Evolutionary conservation across 1,284 basidiomycete genomes (phyloP).

Genomic region (Neonothopanus nambi): DNA sequence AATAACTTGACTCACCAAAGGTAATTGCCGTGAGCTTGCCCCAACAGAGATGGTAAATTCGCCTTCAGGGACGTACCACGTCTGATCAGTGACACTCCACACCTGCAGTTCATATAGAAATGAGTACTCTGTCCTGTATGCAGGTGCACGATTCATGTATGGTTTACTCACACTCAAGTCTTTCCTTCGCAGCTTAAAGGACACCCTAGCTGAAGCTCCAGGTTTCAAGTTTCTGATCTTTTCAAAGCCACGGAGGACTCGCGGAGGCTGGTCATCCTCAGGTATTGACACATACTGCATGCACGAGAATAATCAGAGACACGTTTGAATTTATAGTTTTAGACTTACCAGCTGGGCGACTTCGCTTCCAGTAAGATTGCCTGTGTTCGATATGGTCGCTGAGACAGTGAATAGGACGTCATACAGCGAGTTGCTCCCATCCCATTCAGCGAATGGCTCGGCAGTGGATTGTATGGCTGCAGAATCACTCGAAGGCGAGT

Average conservation of each 20-base stretch:
- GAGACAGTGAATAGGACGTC: conserved; percentile 9
- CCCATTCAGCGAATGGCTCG: conserved; percentile 1
- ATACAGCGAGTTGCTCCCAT: conserved; percentile 11
- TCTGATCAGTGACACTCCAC: conserved; percentile 6
- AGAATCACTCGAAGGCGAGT: neutral
- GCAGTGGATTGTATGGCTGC: conserved; percentile 1
- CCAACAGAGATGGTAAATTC: neutral
- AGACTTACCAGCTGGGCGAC: conserved; percentile 9
- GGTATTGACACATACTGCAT: conserved; percentile 10
- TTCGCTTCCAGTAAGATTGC: conserved; percentile 11
- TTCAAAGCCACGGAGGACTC: conserved; percentile 5
- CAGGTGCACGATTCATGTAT: no score
- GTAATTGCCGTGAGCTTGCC: neutral
- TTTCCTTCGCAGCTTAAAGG: conserved; percentile 2
- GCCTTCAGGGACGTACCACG: conserved; percentile 1
- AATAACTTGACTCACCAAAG: conserved; percentile 6
- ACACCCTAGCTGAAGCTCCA: neutral
- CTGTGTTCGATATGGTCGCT: conserved; percentile 5
- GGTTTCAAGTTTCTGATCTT: neutral
- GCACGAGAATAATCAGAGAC: no score
- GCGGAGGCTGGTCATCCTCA: conserved; percentile 3
- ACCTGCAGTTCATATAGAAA: no score
- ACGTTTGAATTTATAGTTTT: neutral
- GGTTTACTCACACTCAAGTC: conserved; percentile 7
- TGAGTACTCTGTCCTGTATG: no score